Conservation (phyloP, 352 stramenopile species). For the Phytophthora pluvialis region DNA sequence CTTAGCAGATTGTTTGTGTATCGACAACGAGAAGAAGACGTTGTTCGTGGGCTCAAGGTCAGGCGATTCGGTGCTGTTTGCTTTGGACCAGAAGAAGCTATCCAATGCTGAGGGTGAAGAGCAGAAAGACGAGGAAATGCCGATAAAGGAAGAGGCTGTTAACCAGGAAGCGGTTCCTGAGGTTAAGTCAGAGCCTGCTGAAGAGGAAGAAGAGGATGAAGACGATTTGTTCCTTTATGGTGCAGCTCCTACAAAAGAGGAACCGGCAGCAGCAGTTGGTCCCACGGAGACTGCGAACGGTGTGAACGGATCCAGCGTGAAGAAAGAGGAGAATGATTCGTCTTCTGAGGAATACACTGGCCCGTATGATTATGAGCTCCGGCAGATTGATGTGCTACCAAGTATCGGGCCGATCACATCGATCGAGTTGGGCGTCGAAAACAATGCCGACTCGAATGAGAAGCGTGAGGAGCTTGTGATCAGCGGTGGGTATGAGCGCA, state of each 20-base stretch:
- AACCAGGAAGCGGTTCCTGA: conserved; percentile 18
- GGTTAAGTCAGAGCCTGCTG: conserved; percentile 23
- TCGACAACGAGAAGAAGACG: conserved; percentile 67
- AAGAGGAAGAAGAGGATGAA: conserved; percentile 63
- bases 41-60: conserved; percentile 85
- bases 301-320: conserved; percentile 20
- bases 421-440: conserved; percentile 80
- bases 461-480: conserved; percentile 82
- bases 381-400: conserved; percentile 68
- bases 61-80: conserved; percentile 78
- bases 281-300: conserved; percentile 5
- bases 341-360: conserved; percentile 24
- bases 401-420: conserved; percentile 86
- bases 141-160: conserved; percentile 34
- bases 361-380: conserved; percentile 59
- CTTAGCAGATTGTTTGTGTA: conserved; percentile 61
- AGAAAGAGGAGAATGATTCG: conserved; percentile 20
- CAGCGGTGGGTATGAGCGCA: conserved; percentile 68
- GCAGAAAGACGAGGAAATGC: conserved; percentile 30
- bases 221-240: conserved; percentile 83
- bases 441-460: conserved; percentile 79
- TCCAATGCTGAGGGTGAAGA: conserved; percentile 29
- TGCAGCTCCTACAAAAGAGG: conserved; percentile 42
- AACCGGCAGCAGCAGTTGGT: conserved; percentile 7
- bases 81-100: conserved; percentile 51